Percentiles rank a stretch among this genome's conserved stretches.
Evolutionary conservation across 176 grass and related monocot species (phyloP).

Genomic region (Musa beccarii): DNA sequence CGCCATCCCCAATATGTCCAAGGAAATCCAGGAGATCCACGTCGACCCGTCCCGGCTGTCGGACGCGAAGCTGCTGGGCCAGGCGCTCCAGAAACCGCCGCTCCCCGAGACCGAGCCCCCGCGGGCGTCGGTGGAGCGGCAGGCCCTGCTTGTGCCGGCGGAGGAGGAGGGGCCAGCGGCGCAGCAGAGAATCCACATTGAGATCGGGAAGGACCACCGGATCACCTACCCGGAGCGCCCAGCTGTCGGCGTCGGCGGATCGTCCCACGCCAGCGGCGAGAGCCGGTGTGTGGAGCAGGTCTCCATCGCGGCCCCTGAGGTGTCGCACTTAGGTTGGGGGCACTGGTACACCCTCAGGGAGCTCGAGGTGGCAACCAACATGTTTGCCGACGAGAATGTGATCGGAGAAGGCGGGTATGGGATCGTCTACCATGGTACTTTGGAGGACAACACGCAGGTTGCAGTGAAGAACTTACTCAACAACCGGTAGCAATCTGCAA

Average conservation of each 20-base stretch:
- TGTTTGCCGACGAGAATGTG: slow-evolving; percentile 21
- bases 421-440: slow-evolving; percentile 14
- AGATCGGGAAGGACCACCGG: slow-evolving; percentile 13
- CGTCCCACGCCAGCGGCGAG: slow-evolving; percentile 2
- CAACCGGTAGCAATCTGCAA: slow-evolving; percentile 8
- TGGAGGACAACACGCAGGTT: slow-evolving; percentile 11
- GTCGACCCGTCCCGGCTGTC: background rate
- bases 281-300: slow-evolving; percentile 7
- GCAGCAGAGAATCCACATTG: slow-evolving; percentile 12
- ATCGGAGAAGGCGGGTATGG: slow-evolving; percentile 22
- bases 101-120: background rate
- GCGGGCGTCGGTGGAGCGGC: background rate
- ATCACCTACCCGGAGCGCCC: background rate
- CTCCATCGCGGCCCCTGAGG: slow-evolving; percentile 1
- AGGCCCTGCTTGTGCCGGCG: background rate
- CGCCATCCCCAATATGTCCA: background rate
- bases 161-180: background rate
- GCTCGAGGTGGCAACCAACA: slow-evolving; percentile 12
- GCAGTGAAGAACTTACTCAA: slow-evolving; percentile 21
- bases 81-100: background rate
- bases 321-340: slow-evolving; percentile 16
- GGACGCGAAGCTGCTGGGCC: background rate
- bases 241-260: background rate
- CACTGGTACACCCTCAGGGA: slow-evolving; percentile 19
- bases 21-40: slow-evolving; percentile 22